Evolutionary conservation across 352 stramenopile species (phyloP), one percentile per base, ranked within the genome.

Genomic region (Paralagenidium karlingii): DNA sequence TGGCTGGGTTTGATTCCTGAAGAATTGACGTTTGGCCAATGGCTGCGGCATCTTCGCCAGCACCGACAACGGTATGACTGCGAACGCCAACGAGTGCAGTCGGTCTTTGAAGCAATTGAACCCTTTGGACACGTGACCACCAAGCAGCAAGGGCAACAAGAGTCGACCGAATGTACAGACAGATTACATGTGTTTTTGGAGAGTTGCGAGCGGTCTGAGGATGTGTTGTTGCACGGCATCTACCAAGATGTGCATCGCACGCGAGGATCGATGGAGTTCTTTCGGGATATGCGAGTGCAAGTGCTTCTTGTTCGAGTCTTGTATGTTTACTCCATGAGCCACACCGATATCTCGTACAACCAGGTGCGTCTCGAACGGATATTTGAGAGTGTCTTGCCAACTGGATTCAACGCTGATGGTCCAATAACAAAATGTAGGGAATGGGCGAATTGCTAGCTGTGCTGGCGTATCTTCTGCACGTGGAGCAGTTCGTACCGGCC

Each of bases 391-490:
- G n/a, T n/a, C n/a, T n/a, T n/a, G n/a, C n/a, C n/a, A n/a, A n/a
- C n/a, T n/a, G n/a, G n/a, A n/a, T n/a, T n/a, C n/a, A n/a, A n/a
- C n/a, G n/a, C n/a, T n/a, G n/a, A n/a, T n/a, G n/a, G n/a, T n/a
- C n/a, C 0, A 25, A 11, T 45, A 8, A 37, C 27, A 4, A 8
- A 20, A 11, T 7, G 3, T 43, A 76, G 57, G 74, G 70, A 30
- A 88, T 88, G 70, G 63, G 74, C 1, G 74, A 88, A 18, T 36
- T 88, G n/a, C 51, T 88, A 3, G 74, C 74, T 3, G 78, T 67
- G 1, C 47, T 88, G 3, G 56, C 83, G 10, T 85, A 88, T 38
- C 27, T 84, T 24, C 48, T 85, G 13, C 49, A 85, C 30, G 58
- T 83, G 31, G 74, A 87, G 33, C 65, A 84, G 24, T 87, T 49